Evolutionary conservation across 1,139 yeast species (phyloP).

Genomic region (Yamadazyma trypodendri): DNA sequence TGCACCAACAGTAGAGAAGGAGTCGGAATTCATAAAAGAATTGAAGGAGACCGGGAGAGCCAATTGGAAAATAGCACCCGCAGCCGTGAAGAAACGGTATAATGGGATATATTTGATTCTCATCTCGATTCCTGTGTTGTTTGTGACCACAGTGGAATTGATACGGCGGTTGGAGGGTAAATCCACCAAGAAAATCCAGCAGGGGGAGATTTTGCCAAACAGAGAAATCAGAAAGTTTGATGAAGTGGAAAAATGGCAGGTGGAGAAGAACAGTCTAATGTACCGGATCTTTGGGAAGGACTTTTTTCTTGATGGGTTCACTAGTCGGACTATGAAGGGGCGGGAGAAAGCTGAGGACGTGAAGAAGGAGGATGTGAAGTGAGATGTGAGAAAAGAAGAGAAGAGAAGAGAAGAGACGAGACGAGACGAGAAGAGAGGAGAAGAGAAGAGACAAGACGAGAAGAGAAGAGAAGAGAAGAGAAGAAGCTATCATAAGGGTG

Average conservation of each 20-base stretch:
- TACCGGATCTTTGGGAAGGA: constrained; percentile 44
- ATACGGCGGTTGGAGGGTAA: constrained; percentile 40
- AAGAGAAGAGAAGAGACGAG: too few species aligned
- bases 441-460: too few species aligned
- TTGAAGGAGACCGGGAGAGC: constrained; percentile 41
- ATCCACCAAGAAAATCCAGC: constrained; percentile 41
- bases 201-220: constrained; percentile 41
- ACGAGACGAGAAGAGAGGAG: too few species aligned
- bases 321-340: constrained; percentile 39
- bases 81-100: constrained; percentile 37
- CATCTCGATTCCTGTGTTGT: constrained; percentile 38
- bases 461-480: too few species aligned
- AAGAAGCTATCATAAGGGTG: too few species aligned
- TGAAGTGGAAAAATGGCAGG: constrained; percentile 42
- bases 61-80: constrained; percentile 48
- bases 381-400: too few species aligned
- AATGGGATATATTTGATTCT: constrained; percentile 40
- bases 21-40: constrained; percentile 35
- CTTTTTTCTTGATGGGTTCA: constrained; percentile 46
- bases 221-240: constrained; percentile 33
- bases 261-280: constrained; percentile 37
- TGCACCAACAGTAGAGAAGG: constrained; percentile 16
- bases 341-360: too few species aligned
- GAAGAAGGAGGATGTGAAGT: too few species aligned
- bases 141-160: constrained; percentile 37